Base-by-base conservation (phyloP, 768 basidiomycete genomes). In the Suillus paluster region DNA sequence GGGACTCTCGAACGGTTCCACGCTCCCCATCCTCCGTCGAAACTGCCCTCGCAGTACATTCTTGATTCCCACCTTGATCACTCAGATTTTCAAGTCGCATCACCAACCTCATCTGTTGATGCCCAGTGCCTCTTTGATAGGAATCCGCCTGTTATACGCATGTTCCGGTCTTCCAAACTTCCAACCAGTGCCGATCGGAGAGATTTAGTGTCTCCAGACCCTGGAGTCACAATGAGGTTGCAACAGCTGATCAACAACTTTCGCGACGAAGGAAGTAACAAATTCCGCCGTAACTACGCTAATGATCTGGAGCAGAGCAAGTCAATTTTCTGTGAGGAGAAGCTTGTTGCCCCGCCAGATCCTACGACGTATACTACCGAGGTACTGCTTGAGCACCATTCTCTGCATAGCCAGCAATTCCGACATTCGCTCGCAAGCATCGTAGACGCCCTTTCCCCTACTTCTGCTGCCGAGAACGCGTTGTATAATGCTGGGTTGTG, bases 401-500 rank as follows among this genome's bases (percentile, higher is more conserved):
- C 48, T 27, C 9, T 49, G 4, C 48, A 27, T 27, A 49, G 17
- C 17, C 17, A 3, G 17, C 25, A 19, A 19, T 49, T 27, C 27
- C 25, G 19, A 49, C 4, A 27, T 49, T 27, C 48, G 10, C 48
- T 49, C 5, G 25, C 17, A 9, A 10, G 17, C 10, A 27, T 49
- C 17, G 17, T 23, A 27, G 9, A 49, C 25, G 17, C 48, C 17
- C 48, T 49, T 25, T 49, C 48, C 17, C 48, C 48, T 17, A 15
- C 25, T 17, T 49, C 48, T 27, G 9, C 17, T 0, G 48, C 27
- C 10, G 63, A 64, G 21, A 15, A 44, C 4, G 30, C 63, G 4
- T 14, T 59, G 1, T 38, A 30, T 5, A 33, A 55, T 33, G 57
- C 70, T 6, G 66, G 64, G 7, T 62, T 73, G 56, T 78, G 77